Percentiles rank a stretch among this genome's conserved stretches.
phyloP scores from a whole-genome alignment of 2,329 filamentous ascomycete genomes.

The Neospermospora avenae region DNA sequence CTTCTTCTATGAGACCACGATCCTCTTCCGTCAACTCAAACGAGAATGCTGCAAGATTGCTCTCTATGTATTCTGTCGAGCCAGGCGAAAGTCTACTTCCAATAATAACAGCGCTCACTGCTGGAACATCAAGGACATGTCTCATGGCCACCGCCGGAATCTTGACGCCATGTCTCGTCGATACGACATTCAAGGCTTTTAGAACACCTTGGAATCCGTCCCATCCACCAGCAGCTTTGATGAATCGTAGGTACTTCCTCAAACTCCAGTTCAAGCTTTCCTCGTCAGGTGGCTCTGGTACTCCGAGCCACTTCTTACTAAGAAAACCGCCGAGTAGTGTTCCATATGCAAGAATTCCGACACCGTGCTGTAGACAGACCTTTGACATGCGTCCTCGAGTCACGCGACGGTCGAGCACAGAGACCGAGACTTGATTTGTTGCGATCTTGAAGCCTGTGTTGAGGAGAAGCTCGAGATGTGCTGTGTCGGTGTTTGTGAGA shows the following conservation, averaged over 20 bases:
- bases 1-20: neutral
- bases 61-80: neutral
- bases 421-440: neutral
- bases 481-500: neutral
- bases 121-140: neutral
- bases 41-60: neutral
- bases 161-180: neutral
- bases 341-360: neutral
- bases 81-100: neutral
- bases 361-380: neutral
- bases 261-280: constrained; percentile 33
- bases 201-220: constrained; percentile 23
- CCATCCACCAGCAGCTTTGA: constrained; percentile 31
- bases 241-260: constrained; percentile 39
- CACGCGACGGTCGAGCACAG: neutral
- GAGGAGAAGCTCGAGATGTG: neutral
- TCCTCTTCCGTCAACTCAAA: neutral
- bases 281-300: constrained; percentile 22
- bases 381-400: neutral
- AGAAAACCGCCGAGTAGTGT: neutral
- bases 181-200: neutral
- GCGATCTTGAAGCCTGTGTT: neutral
- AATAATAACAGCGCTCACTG: neutral
- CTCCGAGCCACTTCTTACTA: neutral
- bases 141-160: neutral